Evolutionary conservation across 2,329 filamentous ascomycete genomes (phyloP).

Genomic region (Pseudocercospora pini-densiflorae): DNA sequence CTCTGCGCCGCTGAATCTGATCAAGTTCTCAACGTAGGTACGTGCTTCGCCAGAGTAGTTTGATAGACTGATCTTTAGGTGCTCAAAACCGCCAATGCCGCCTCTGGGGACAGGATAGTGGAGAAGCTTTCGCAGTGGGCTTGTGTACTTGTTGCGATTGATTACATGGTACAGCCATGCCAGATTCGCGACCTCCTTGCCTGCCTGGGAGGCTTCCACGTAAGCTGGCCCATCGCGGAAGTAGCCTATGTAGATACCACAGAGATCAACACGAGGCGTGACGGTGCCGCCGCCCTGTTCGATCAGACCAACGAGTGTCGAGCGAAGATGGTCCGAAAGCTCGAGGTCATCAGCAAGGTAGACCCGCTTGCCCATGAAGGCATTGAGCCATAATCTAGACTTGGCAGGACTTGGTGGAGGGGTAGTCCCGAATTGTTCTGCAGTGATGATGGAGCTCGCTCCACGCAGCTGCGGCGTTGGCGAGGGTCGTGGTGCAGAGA

Average conservation of each 20-base stretch:
- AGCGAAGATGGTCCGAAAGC: conserved; percentile 68
- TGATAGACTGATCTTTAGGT: conserved; percentile 82
- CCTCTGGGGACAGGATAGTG: conserved; percentile 84
- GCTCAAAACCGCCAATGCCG: conserved; percentile 79
- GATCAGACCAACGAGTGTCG: conserved; percentile 74
- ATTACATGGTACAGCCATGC: conserved; percentile 95
- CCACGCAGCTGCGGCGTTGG: conserved; percentile 63
- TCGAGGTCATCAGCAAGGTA: conserved; percentile 77
- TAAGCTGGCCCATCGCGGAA: conserved; percentile 85
- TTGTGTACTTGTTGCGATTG: conserved; percentile 85
- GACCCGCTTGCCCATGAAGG: conserved; percentile 78
- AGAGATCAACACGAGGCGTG: conserved; percentile 67
- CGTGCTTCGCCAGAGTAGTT: conserved; percentile 96
- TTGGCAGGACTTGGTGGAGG: conserved; percentile 47
- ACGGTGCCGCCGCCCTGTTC: conserved; percentile 71
- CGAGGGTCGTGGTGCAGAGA: conserved; percentile 21
- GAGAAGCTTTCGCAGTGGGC: conserved; percentile 77
- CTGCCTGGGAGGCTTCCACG: conserved; percentile 71
- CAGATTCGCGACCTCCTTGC: conserved; percentile 87
- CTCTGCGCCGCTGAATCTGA: conserved; percentile 79
- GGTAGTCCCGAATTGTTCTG: conserved; percentile 47
- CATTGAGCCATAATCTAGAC: conserved; percentile 61
- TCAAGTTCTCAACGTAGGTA: conserved; percentile 89
- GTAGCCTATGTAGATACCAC: conserved; percentile 84
- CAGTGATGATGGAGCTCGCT: conserved; percentile 60